Evolutionary conservation across 2,329 filamentous ascomycete species (phyloP).

Genomic region (Hirsutella rhossiliensis): DNA sequence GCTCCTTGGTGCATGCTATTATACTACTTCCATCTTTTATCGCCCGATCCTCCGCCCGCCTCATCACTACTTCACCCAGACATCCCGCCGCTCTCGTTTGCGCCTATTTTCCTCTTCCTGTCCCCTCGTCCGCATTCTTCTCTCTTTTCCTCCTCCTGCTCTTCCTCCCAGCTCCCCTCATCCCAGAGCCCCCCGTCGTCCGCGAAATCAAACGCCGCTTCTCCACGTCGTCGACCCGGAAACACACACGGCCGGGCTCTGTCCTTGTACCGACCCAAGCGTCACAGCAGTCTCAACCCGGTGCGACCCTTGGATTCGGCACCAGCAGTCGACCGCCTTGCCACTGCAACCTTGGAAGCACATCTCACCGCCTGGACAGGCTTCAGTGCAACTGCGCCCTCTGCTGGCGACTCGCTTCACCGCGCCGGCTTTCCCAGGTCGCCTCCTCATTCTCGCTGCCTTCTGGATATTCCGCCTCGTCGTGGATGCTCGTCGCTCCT

Average conservation of each 20-base stretch:
- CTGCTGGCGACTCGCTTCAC: not conserved
- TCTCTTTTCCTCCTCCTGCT: not conserved
- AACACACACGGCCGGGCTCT: too few relatives aligned
- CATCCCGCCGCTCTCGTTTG: not conserved
- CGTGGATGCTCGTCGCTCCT: too few relatives aligned
- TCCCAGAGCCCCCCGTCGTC: not conserved
- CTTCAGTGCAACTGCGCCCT: not conserved
- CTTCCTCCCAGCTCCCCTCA: not conserved
- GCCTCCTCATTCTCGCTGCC: not conserved
- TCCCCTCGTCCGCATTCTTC: not conserved
- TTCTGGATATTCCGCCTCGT: not conserved
- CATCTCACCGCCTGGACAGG: not conserved
- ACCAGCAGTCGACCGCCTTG: not conserved
- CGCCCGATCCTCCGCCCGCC: too few relatives aligned
- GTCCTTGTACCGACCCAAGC: not conserved
- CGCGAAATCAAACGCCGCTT: not conserved
- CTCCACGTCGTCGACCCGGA: not conserved
- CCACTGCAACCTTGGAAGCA: not conserved
- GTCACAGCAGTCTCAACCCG: not conserved
- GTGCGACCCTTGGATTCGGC: constrained; percentile 1
- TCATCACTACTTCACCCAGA: not conserved
- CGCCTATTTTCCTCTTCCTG: not conserved
- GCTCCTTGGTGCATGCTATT: not conserved
- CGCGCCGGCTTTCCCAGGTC: not conserved
- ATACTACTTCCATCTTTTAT: too few relatives aligned